These are phyloP conservation scores for Leishmania guyanensis DNA, from an alignment of 208 protist species.

Conservation along the genomic window DNA sequence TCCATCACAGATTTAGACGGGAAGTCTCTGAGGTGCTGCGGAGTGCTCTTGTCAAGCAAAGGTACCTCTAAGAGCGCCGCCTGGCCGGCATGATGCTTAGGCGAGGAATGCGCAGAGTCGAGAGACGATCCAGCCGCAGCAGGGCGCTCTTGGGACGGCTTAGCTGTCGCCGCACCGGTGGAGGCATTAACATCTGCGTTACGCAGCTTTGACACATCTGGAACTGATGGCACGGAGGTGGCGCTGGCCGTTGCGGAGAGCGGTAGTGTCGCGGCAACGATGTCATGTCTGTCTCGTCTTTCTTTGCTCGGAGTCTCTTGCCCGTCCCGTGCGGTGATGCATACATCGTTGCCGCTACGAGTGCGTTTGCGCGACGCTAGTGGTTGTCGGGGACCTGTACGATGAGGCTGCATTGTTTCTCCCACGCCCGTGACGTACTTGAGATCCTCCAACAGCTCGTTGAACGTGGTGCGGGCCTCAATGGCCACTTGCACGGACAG, in stretches of 20 bases:
- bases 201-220: neutral
- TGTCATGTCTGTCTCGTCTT: too few species aligned
- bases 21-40: neutral
- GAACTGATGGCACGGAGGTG: neutral
- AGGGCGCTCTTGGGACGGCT: neutral
- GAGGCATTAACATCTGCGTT: neutral
- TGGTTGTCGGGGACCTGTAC: neutral
- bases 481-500: conserved; percentile 8
- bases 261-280: neutral
- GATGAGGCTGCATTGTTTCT: too few species aligned
- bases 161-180: neutral
- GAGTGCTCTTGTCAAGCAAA: neutral
- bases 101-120: neutral
- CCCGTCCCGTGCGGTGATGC: neutral
- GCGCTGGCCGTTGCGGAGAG: neutral
- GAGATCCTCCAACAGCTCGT: conserved; percentile 25
- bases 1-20: neutral
- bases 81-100: neutral
- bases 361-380: neutral
- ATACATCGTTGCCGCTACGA: neutral
- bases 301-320: neutral
- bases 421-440: conserved; percentile 19
- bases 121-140: neutral
- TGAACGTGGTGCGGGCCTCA: conserved; percentile 24
- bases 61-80: neutral